Evolutionary conservation across 306 rosid genomes (phyloP).

Genomic region (Macrotyloma uniflorum): DNA sequence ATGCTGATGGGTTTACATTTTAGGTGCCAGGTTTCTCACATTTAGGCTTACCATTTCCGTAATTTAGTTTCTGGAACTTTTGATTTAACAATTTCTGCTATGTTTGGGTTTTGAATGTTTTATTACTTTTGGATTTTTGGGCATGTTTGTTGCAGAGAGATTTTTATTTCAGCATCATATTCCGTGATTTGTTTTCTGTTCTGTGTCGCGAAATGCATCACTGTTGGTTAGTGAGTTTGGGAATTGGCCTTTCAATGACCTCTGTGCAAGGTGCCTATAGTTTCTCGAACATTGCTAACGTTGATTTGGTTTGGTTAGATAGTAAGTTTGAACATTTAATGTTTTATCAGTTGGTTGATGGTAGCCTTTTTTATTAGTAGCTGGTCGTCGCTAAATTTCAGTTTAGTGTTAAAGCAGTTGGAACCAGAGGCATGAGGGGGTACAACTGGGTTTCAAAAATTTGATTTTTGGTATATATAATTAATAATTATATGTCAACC

Average conservation of each 20-base stretch:
- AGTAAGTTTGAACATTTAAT: neutral
- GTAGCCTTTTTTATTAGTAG: no score
- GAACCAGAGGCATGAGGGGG: neutral
- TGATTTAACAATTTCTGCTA: neutral
- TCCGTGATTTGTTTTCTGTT: conserved; percentile 10
- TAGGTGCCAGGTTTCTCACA: neutral
- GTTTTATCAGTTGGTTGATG: neutral
- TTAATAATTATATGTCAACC: neutral
- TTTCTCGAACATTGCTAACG: no score
- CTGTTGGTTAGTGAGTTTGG: neutral
- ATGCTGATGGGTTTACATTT: neutral
- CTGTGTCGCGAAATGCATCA: conserved; percentile 10
- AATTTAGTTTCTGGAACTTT: conserved; percentile 14
- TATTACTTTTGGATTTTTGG: neutral
- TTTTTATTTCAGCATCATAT: conserved; percentile 12
- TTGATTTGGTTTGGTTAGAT: neutral
- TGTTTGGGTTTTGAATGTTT: conserved; percentile 3
- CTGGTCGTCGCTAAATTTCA: neutral
- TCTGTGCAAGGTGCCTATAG: no score
- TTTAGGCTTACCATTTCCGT: neutral
- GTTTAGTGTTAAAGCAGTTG: neutral
- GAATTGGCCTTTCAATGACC: neutral
- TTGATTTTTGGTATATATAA: neutral
- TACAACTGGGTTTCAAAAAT: neutral
- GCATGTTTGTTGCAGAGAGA: neutral